Base-by-base conservation (phyloP, 2,329 filamentous ascomycete genomes). In the Penicillium occitanis region DNA sequence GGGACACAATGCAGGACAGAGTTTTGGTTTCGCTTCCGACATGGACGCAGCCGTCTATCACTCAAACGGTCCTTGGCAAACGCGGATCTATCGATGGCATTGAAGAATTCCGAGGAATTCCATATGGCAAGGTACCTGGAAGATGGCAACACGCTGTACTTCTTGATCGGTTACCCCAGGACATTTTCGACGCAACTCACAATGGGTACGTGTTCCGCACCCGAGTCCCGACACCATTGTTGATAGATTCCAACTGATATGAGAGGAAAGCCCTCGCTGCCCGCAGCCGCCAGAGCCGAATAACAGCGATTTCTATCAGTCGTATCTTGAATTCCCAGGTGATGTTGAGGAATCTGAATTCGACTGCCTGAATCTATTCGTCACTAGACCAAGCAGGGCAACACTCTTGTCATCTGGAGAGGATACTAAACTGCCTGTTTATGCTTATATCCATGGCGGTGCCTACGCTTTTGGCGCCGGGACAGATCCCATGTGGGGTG, bases 101-200 rank as follows among this genome's bases (percentile, higher is more conserved):
- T 30, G 91, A 94, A 65, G 85, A 82, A 25, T 93, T 91, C 79
- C 87, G 85, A 64, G 90, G 88, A 22, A 91, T 95, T 65, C 91
- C 91, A 1, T 95, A 88, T 72, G 91, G 91, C 1, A 81, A 91
- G 68, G 84, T 90, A 0, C 91, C 91, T 28, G 58, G 40, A 44
- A 22, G 37, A 30, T 61, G 58, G 37, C 37, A 46, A 44, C 58
- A 61, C 17, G 37, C 58, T 28, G 22, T 61, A 4, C 33, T 61
- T 44, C 37, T 44, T 44, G 42, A 44, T 44, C 37, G 22, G 13
- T 46, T 61, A 40, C 58, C 58, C 5, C 14, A 42, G 3, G 40
- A 60, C 37, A 19, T 28, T 42, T 60, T 42, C 19, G 22, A 60
- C 25, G 57, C 57, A 42, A 60, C 57, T 14, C 11, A 60, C 10